Evolutionary conservation across 352 stramenopile species (phyloP).

Genomic region (Nothophytophthora sp.): DNA sequence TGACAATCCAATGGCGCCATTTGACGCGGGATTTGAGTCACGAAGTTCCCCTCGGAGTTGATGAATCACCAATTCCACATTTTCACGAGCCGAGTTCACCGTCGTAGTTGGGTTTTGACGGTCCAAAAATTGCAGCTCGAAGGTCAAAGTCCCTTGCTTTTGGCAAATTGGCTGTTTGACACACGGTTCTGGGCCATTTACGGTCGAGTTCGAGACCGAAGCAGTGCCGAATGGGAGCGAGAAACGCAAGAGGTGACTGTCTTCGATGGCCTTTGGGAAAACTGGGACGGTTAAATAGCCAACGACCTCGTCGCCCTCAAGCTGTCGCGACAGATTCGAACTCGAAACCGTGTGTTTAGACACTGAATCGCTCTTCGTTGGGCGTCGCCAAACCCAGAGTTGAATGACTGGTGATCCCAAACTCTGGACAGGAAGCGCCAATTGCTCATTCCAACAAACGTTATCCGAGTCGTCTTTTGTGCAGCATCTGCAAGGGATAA

Average conservation of each 20-base stretch:
- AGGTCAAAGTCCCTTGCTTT: constrained; percentile 23
- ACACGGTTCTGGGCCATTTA: background rate
- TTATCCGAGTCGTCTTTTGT: constrained; percentile 1
- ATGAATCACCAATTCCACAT: constrained; percentile 28
- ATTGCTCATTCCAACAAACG: constrained; percentile 39
- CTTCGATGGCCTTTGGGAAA: constrained; percentile 18
- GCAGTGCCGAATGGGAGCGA: constrained; percentile 26
- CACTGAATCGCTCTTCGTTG: background rate
- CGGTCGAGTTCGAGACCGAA: background rate
- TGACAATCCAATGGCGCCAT: background rate
- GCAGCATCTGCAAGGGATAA: constrained; percentile 3
- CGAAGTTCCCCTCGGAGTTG: constrained; percentile 9
- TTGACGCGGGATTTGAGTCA: background rate
- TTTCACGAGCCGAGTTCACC: background rate
- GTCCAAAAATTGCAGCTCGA: constrained; percentile 40
- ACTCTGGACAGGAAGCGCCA: constrained; percentile 17
- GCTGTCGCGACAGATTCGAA: background rate
- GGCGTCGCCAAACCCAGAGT: constrained; percentile 18
- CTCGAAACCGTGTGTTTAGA: background rate
- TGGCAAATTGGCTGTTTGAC: constrained; percentile 10
- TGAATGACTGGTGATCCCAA: constrained; percentile 17
- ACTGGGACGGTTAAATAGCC: constrained; percentile 29
- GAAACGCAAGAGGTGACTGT: constrained; percentile 31
- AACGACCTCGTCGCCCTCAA: constrained; percentile 12
- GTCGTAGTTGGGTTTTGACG: background rate